These are phyloP conservation scores for Macrophomina phaseolina DNA, from an alignment of 2,329 filamentous ascomycete species.

Conservation along the genomic window DNA sequence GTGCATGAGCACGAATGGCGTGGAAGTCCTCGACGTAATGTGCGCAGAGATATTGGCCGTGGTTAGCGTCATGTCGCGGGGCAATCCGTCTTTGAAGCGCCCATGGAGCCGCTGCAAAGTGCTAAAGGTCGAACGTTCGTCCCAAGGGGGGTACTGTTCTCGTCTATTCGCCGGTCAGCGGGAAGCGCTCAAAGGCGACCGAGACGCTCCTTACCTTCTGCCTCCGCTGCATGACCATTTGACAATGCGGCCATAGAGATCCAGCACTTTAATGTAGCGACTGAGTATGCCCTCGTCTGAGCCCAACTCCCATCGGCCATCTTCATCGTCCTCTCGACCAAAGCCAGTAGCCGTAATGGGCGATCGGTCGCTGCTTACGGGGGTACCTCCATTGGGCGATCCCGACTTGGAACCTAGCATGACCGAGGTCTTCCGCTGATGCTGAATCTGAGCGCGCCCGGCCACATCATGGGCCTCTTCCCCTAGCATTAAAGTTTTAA, in stretches of 20 bases:
- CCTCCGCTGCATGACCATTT: slow-evolving; percentile 65
- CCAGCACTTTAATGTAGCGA: slow-evolving; percentile 59
- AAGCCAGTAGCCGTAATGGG: slow-evolving; percentile 38
- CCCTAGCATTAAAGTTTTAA: slow-evolving; percentile 56
- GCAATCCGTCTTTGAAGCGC: slow-evolving; percentile 61
- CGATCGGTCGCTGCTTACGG: slow-evolving; percentile 21
- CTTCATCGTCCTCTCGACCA: slow-evolving; percentile 36
- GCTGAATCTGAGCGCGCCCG: slow-evolving; percentile 49
- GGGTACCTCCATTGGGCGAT: slow-evolving; percentile 29
- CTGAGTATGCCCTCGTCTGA: slow-evolving; percentile 54
- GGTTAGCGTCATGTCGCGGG: slow-evolving; percentile 63
- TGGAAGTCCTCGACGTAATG: slow-evolving; percentile 67
- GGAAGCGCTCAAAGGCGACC: slow-evolving; percentile 30
- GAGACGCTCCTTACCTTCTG: slow-evolving; percentile 50
- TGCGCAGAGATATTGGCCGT: slow-evolving; percentile 69
- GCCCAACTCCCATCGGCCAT: slow-evolving; percentile 59
- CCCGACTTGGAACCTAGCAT: slow-evolving; percentile 33
- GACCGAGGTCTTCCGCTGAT: slow-evolving; percentile 54
- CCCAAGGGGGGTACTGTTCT: slow-evolving; percentile 65
- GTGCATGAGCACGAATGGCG: slow-evolving; percentile 70
- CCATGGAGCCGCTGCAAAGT: slow-evolving; percentile 59
- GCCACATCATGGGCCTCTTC: slow-evolving; percentile 48
- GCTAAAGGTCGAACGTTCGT: slow-evolving; percentile 60
- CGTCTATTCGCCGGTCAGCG: slow-evolving; percentile 55
- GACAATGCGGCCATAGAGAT: slow-evolving; percentile 62